A percentile compares a stretch with the other conserved stretches of the same genome.
These are phyloP conservation scores for Xylaria curta DNA, from an alignment of 495 filamentous ascomycete genomes.

Conservation along the genomic window DNA sequence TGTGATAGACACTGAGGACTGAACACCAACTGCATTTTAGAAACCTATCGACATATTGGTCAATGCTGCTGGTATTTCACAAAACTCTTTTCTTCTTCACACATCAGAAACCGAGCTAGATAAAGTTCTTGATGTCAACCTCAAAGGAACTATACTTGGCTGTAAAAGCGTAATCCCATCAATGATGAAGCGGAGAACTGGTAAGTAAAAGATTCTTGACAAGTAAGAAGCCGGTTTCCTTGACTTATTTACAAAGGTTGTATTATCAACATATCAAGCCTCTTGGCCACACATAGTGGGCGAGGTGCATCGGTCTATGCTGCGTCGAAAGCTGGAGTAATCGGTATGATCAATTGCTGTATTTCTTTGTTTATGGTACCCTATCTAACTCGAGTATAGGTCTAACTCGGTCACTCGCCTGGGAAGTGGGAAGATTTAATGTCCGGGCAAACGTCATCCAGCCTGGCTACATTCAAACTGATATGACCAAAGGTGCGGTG, in stretches of 20 bases:
- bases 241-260: constrained; percentile 48
- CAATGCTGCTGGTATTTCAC: constrained; percentile 76
- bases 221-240: not conserved
- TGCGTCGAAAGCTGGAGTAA: constrained; percentile 78
- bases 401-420: constrained; percentile 72
- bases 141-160: constrained; percentile 71
- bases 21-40: constrained; percentile 31
- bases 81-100: constrained; percentile 61
- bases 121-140: constrained; percentile 67
- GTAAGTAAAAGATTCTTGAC: constrained; percentile 25
- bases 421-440: constrained; percentile 62
- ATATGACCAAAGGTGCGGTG: constrained; percentile 72
- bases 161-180: constrained; percentile 61
- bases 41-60: constrained; percentile 68
- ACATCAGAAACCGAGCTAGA: constrained; percentile 51
- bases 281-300: constrained; percentile 69
- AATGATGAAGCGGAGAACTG: constrained; percentile 53
- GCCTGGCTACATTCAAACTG: constrained; percentile 83
- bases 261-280: constrained; percentile 82
- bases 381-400: constrained; percentile 41
- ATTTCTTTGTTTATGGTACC: constrained; percentile 6
- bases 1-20: constrained; percentile 14
- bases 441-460: constrained; percentile 80
- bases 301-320: constrained; percentile 74
- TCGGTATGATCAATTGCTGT: constrained; percentile 54